These are phyloP conservation scores for Cinnamomum chago DNA, from an alignment of 164 flowering plant species.

Conservation along the genomic window DNA sequence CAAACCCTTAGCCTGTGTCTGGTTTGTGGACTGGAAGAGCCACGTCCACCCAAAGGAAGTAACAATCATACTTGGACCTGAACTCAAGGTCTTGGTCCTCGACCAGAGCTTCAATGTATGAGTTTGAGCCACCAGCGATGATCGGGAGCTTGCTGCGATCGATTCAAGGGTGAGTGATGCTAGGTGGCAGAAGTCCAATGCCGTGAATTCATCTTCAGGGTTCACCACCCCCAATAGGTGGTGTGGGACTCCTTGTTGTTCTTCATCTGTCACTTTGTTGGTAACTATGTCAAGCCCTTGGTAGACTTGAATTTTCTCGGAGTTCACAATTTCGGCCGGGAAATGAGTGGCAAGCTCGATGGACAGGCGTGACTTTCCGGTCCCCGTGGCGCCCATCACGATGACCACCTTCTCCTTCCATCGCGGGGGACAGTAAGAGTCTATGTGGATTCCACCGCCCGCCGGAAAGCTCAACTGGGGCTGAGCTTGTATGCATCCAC, in stretches of 20 bases:
- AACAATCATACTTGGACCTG: slow-evolving; percentile 46
- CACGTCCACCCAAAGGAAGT: slow-evolving; percentile 81
- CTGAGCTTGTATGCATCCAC: slow-evolving; percentile 19
- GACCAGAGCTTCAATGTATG: slow-evolving; percentile 58
- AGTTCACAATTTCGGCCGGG: slow-evolving; percentile 65
- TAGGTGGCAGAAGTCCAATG: slow-evolving; percentile 41
- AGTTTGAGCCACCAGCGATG: slow-evolving; percentile 91
- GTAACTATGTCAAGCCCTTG: slow-evolving; percentile 66
- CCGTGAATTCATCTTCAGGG: slow-evolving; percentile 46
- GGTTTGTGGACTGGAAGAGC: slow-evolving; percentile 45
- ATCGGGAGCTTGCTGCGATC: slow-evolving; percentile 58
- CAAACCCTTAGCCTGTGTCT: no score
- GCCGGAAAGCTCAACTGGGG: not conserved
- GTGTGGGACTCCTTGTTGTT: slow-evolving; percentile 62
- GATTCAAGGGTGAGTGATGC: slow-evolving; percentile 39
- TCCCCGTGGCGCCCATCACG: slow-evolving; percentile 84
- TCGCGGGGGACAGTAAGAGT: slow-evolving; percentile 20
- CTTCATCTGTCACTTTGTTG: slow-evolving; percentile 75
- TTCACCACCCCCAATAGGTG: slow-evolving; percentile 56
- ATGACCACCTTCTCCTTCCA: slow-evolving; percentile 66
- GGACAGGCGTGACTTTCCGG: slow-evolving; percentile 76
- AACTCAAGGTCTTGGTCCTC: slow-evolving; percentile 33
- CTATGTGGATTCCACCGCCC: not conserved
- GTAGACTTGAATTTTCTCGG: slow-evolving; percentile 85
- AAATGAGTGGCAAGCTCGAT: slow-evolving; percentile 68